A percentile compares a stretch with the other conserved stretches of the same genome.
These are phyloP conservation scores for Epithemia pelagica DNA, from an alignment of 108 stramenopile genomes.

Conservation along the genomic window DNA sequence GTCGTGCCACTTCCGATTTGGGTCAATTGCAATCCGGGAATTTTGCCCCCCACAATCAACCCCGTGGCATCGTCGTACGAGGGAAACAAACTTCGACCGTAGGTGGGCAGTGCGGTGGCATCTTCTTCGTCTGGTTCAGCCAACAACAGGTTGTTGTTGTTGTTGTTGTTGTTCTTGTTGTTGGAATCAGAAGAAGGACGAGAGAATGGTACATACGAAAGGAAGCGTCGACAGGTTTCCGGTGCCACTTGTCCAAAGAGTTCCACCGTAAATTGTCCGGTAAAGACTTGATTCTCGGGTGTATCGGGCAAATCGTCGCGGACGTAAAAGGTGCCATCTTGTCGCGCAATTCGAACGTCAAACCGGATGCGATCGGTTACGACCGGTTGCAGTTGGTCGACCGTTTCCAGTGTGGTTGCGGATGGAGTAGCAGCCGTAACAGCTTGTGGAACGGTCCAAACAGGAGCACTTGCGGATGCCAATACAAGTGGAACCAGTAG, in stretches of 20 bases:
- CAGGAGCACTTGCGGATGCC: too few species aligned
- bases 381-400: too few species aligned
- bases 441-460: too few species aligned
- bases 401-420: too few species aligned
- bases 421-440: too few species aligned
- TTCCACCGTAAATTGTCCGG: slow-evolving; percentile 48
- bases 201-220: slow-evolving; percentile 43
- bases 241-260: slow-evolving; percentile 63
- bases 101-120: slow-evolving; percentile 61
- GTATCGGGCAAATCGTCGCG: slow-evolving; percentile 45
- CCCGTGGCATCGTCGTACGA: slow-evolving; percentile 63
- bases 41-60: slow-evolving; percentile 56
- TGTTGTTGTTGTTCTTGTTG: slow-evolving; percentile 4
- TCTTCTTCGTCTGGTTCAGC: too few species aligned
- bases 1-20: slow-evolving; percentile 40
- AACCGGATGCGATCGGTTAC: slow-evolving; percentile 70
- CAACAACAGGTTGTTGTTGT: slow-evolving; percentile 19
- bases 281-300: slow-evolving; percentile 56
- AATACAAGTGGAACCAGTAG: too few species aligned
- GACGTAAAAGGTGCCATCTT: slow-evolving; percentile 77
- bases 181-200: not conserved
- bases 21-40: slow-evolving; percentile 60
- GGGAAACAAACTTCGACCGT: slow-evolving; percentile 46
- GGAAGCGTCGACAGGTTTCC: slow-evolving; percentile 49
- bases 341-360: slow-evolving; percentile 70